phyloP scores from a whole-genome alignment of 2,329 filamentous ascomycete genomes.

The Fusarium floridanum region DNA sequence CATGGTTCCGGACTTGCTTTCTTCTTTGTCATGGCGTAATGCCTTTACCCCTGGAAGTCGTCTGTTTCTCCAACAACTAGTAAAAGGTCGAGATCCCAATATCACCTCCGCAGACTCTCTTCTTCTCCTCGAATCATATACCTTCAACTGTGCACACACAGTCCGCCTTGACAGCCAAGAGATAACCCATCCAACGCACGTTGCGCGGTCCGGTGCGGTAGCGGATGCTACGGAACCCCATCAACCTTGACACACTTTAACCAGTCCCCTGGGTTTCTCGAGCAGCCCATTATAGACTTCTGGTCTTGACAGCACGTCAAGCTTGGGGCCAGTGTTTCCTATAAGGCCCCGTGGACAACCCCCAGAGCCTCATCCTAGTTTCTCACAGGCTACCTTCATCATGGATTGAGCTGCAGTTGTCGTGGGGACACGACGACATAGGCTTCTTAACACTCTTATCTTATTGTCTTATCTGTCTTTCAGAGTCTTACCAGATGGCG shows the following conservation, averaged over 20 bases:
- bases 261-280: slow-evolving; percentile 28
- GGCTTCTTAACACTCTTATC: neutral
- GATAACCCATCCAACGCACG: slow-evolving; percentile 6
- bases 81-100: slow-evolving; percentile 17
- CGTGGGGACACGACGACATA: slow-evolving; percentile 26
- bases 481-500: slow-evolving; percentile 45
- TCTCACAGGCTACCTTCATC: slow-evolving; percentile 9
- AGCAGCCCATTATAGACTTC: neutral
- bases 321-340: slow-evolving; percentile 21
- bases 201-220: slow-evolving; percentile 13
- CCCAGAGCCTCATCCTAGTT: slow-evolving; percentile 21
- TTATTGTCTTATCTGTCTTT: neutral
- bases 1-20: slow-evolving; percentile 1
- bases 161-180: slow-evolving; percentile 5
- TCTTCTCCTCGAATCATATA: slow-evolving; percentile 36
- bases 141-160: slow-evolving; percentile 39
- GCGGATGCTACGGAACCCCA: slow-evolving; percentile 12
- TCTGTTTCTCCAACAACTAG: slow-evolving; percentile 1
- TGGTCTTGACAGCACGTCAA: neutral
- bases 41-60: slow-evolving; percentile 4
- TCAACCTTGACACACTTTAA: slow-evolving; percentile 24
- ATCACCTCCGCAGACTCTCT: neutral
- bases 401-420: slow-evolving; percentile 41
- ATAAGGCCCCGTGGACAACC: slow-evolving; percentile 12
- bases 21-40: slow-evolving; percentile 22